These are phyloP conservation scores for Pycnococcus provasolii DNA, from an alignment of 139 green algal genomes.

Conservation along the genomic window DNA sequence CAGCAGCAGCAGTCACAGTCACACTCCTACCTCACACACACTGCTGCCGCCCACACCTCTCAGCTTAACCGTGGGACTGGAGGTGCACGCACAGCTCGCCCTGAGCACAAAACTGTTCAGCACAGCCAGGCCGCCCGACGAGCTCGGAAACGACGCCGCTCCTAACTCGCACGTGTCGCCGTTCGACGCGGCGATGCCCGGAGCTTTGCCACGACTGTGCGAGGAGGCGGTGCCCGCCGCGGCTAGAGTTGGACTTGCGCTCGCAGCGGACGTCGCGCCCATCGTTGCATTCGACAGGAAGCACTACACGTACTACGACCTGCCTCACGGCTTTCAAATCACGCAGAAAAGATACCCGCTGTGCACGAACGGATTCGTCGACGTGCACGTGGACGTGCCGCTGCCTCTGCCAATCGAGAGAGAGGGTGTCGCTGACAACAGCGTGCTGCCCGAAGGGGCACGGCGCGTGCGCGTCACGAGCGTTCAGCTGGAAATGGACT, in stretches of 20 bases:
- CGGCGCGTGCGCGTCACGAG: background rate
- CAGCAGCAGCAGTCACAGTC: too few species aligned
- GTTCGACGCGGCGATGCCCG: slow-evolving; percentile 17
- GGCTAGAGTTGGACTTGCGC: slow-evolving; percentile 1
- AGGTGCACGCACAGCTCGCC: background rate
- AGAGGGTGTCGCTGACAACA: too few species aligned
- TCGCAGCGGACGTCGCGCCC: background rate
- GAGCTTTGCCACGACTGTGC: slow-evolving; percentile 7
- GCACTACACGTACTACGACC: slow-evolving; percentile 21
- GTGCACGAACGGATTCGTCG: background rate
- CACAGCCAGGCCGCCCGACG: background rate
- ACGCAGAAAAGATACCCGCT: slow-evolving; percentile 14
- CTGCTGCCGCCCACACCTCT: too few species aligned
- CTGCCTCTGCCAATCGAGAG: too few species aligned
- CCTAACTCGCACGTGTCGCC: slow-evolving; percentile 1
- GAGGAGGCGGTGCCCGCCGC: slow-evolving; percentile 1
- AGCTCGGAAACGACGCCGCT: background rate
- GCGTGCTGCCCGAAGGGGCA: background rate
- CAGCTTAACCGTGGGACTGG: background rate
- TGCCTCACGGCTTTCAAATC: slow-evolving; percentile 26
- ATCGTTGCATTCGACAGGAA: slow-evolving; percentile 13
- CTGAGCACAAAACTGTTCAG: slow-evolving; percentile 3
- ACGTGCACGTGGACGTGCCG: background rate
- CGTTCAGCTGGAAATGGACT: slow-evolving; percentile 22
- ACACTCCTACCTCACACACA: too few species aligned